Percentiles rank a stretch among this genome's conserved stretches.
Evolutionary conservation across 2,329 filamentous ascomycete genomes (phyloP).

Genomic region (Alternaria ventricosa): DNA sequence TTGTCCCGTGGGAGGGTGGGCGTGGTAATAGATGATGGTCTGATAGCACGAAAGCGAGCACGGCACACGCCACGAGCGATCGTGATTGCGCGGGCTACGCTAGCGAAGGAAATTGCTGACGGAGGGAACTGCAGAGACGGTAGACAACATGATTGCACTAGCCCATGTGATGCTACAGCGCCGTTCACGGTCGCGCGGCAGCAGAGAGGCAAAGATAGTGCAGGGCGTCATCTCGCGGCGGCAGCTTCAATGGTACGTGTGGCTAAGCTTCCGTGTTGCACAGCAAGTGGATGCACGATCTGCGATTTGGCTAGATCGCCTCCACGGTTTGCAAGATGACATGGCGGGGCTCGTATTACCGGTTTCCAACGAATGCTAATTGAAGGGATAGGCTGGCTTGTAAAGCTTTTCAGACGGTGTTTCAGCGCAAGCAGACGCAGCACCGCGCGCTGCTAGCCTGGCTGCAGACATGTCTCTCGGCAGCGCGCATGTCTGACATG

Average conservation of each 20-base stretch:
- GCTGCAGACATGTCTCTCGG: conserved; percentile 58
- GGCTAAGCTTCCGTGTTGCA: conserved; percentile 36
- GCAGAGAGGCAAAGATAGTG: conserved; percentile 32
- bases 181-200: conserved; percentile 51
- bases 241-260: conserved; percentile 68
- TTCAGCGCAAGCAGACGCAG: conserved; percentile 73
- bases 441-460: conserved; percentile 71
- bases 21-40: conserved; percentile 12
- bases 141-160: conserved; percentile 69
- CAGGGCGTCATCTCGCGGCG: conserved; percentile 61
- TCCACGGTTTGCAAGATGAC: conserved; percentile 24
- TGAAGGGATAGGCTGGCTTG: conserved; percentile 65
- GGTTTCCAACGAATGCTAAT: conserved; percentile 19
- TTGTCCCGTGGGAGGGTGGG: conserved; percentile 14
- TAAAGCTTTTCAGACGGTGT: conserved; percentile 71
- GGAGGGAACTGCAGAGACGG: conserved; percentile 59
- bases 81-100: conserved; percentile 11
- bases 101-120: conserved; percentile 25
- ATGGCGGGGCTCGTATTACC: conserved; percentile 23
- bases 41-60: conserved; percentile 20
- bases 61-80: conserved; percentile 22
- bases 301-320: conserved; percentile 17
- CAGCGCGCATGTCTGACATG: conserved; percentile 32
- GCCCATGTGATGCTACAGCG: conserved; percentile 70
- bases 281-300: conserved; percentile 16